Evolutionary conservation across 768 basidiomycete genomes (phyloP).

Genomic region (Lactifluus rugatus): DNA sequence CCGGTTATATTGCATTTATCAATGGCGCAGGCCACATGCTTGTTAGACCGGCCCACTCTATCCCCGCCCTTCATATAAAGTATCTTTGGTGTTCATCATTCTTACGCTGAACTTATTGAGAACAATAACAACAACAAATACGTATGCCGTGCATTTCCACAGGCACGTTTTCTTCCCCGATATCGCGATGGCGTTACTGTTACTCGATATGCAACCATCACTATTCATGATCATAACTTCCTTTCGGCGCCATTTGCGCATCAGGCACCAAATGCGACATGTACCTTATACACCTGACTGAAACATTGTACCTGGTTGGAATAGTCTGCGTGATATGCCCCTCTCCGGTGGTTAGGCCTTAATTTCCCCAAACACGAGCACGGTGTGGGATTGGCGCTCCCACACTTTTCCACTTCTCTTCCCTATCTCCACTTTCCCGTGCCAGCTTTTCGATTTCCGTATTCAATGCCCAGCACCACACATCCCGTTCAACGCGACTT

Average conservation of each 20-base stretch:
- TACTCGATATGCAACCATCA: neutral
- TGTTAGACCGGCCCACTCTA: neutral
- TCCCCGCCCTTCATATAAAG: conserved; percentile 1
- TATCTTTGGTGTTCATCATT: neutral
- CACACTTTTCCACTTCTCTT: conserved; percentile 52
- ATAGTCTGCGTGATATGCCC: neutral
- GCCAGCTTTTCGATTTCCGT: conserved; percentile 79
- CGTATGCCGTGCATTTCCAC: neutral
- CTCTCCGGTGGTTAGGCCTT: neutral
- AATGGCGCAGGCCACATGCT: neutral
- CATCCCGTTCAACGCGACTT: conserved; percentile 81
- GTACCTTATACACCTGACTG: neutral
- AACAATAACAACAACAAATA: neutral
- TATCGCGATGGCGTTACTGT: neutral
- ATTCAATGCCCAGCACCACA: conserved; percentile 93
- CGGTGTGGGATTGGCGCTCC: conserved; percentile 37
- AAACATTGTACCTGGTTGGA: neutral
- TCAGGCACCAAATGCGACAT: neutral
- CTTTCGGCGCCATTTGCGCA: neutral
- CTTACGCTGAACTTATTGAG: neutral
- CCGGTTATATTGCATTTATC: neutral
- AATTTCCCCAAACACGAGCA: neutral
- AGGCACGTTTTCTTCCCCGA: neutral
- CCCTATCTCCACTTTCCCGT: conserved; percentile 51
- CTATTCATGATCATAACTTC: neutral